Base-by-base conservation (phyloP, 23 red algal genomes). In the Gracilaria caudata region DNA sequence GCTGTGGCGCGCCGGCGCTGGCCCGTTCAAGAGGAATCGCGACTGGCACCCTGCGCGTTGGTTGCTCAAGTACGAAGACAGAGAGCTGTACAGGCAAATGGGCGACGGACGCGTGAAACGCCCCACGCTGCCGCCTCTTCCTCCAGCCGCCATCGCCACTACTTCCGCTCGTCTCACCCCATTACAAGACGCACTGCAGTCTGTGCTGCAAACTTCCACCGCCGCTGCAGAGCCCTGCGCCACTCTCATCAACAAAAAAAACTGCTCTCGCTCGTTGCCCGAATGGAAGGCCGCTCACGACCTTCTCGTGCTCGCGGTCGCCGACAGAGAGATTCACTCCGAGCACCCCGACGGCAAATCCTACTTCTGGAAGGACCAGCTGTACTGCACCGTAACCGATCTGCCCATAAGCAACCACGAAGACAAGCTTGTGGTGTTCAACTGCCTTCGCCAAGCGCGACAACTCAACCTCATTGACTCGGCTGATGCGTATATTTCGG, bases 241-340 rank as follows among this genome's bases (percentile, higher is more conserved):
- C 4, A 29, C 57, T 10, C 26, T 61, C 20, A 61, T 61, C 4
- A 26, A 6, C 20, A 61, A 29, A 16, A 4, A 61, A 16, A 61
- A 29, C 20, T 61, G 57, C 57, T 61, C 20, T 26, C n/a, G n/a
- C n/a, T n/a, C n/a, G n/a, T n/a, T n/a, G n/a, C n/a, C 12, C 51
- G 51, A 54, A 54, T 54, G 57, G 57, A 26, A 61, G 7, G 57
- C 57, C 57, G 57, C 57, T 61, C 57, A 61, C 19, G n/a, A 61
- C n/a, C 57, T 61, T 26, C 57, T 61, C 17, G 57, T 61, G 19
- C 20, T 61, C n/a, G 57, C 57, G 4, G 57, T 61, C 57, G 19
- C 57, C n/a, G 57, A 61, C n/a, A 29, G 17, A 10, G 4, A n/a
- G 7, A 29, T 61, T 20, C 57, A 29, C 26, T 61, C 57, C 26